A percentile compares a stretch with the other conserved stretches of the same genome.
Evolutionary conservation across 768 basidiomycete species (phyloP).

Genomic region (Mycena capillaripes): DNA sequence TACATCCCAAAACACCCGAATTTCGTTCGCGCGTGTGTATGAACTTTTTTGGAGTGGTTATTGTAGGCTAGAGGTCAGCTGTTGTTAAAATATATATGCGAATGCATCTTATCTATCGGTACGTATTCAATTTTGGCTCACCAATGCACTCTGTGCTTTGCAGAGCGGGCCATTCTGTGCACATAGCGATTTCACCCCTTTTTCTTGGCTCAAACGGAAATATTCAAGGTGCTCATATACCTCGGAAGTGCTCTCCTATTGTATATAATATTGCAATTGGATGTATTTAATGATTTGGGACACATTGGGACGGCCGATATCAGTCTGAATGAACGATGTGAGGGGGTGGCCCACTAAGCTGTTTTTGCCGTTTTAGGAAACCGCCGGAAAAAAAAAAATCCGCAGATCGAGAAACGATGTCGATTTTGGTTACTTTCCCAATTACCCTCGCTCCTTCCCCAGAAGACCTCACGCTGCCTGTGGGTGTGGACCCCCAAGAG

Average conservation of each 20-base stretch:
- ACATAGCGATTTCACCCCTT: background rate
- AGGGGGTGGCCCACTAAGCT: slow-evolving; percentile 1
- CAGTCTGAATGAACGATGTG: background rate
- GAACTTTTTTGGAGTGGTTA: slow-evolving; percentile 1
- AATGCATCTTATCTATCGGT: background rate
- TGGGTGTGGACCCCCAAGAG: background rate
- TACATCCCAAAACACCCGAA: slow-evolving; percentile 1
- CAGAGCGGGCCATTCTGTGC: slow-evolving; percentile 5
- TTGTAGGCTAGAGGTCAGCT: background rate
- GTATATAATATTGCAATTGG: too few relatives aligned
- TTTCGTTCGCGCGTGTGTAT: too few relatives aligned
- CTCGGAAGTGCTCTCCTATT: too few relatives aligned
- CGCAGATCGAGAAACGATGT: background rate
- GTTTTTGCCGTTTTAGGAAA: background rate
- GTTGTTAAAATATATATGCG: background rate
- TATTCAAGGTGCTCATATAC: slow-evolving; percentile 1
- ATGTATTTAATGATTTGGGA: too few relatives aligned
- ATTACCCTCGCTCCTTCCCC: background rate
- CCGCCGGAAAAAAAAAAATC: background rate
- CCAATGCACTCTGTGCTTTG: slow-evolving; percentile 3
- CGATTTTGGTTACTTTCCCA: too few relatives aligned
- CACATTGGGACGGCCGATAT: too few relatives aligned
- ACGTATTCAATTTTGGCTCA: background rate
- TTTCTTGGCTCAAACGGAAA: slow-evolving; percentile 2
- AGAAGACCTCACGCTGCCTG: background rate